Evolutionary conservation across 1,139 yeast species (phyloP).

Genomic region (Saccharomyces hybrid): DNA sequence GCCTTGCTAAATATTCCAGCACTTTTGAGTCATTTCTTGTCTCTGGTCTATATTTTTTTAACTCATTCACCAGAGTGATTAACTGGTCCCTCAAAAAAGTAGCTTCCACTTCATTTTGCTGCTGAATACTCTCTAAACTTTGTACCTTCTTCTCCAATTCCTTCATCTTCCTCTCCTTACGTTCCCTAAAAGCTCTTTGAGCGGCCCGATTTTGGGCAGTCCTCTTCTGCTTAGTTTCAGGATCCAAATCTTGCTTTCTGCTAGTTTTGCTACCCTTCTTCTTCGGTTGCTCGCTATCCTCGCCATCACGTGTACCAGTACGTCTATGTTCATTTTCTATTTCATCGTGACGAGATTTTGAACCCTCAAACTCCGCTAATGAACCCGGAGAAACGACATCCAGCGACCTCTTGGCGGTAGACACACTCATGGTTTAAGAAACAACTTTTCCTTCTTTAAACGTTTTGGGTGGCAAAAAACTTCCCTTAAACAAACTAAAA

Average conservation of each 20-base stretch:
- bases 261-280: constrained; percentile 51
- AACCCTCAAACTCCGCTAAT: constrained; percentile 2
- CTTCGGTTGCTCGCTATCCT: neutral
- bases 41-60: constrained; percentile 50
- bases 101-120: constrained; percentile 59
- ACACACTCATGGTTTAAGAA: constrained; percentile 5
- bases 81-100: constrained; percentile 75
- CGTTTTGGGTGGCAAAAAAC: neutral
- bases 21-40: constrained; percentile 22
- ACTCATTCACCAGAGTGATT: constrained; percentile 62
- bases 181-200: constrained; percentile 90
- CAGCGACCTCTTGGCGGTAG: constrained; percentile 17
- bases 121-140: constrained; percentile 61
- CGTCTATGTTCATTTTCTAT: neutral
- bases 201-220: constrained; percentile 98
- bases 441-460: neutral
- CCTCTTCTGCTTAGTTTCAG: constrained; percentile 76
- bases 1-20: constrained; percentile 21
- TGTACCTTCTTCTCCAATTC: constrained; percentile 79
- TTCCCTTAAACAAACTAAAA: neutral
- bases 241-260: constrained; percentile 36
- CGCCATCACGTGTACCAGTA: neutral
- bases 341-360: neutral
- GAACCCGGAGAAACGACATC: constrained; percentile 6
- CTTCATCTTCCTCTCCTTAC: constrained; percentile 81